Percentiles rank a stretch among this genome's conserved stretches.
These are phyloP conservation scores for Diaporthe citrichinensis DNA, from an alignment of 2,329 filamentous ascomycete genomes.

Conservation along the genomic window DNA sequence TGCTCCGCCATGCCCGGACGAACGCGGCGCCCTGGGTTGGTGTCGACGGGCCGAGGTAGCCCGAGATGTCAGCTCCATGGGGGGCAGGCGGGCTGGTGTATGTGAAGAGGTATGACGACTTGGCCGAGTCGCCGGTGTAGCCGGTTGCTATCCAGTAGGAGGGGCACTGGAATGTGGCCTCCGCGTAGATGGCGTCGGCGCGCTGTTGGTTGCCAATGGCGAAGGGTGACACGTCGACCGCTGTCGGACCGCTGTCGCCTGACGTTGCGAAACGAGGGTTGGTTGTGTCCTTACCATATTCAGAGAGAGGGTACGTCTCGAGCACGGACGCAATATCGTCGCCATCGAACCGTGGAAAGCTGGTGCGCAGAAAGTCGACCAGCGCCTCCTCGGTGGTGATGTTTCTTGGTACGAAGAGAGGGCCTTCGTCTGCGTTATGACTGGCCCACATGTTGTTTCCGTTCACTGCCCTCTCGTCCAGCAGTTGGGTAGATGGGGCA, in stretches of 20 bases:
- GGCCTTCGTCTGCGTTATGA: constrained; percentile 8
- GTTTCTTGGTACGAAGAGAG: neutral
- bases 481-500: neutral
- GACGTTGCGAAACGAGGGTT: constrained; percentile 16
- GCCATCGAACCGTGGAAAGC: neutral
- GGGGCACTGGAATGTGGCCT: constrained; percentile 3
- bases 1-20: neutral
- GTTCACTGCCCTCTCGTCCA: neutral
- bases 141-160: constrained; percentile 12
- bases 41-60: neutral
- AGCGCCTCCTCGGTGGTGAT: constrained; percentile 11
- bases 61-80: neutral
- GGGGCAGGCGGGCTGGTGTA: constrained; percentile 13
- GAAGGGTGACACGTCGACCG: constrained; percentile 15
- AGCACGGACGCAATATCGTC: constrained; percentile 4
- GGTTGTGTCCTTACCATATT: neutral
- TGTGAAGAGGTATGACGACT: constrained; percentile 24
- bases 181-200: constrained; percentile 5
- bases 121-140: neutral
- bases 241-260: constrained; percentile 12
- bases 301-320: constrained; percentile 13
- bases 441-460: constrained; percentile 15
- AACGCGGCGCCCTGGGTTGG: neutral
- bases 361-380: neutral
- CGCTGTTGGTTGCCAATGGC: constrained; percentile 9